These are phyloP conservation scores for Tricholoma bakamatsutake DNA, from an alignment of 768 basidiomycete genomes.

Conservation along the genomic window DNA sequence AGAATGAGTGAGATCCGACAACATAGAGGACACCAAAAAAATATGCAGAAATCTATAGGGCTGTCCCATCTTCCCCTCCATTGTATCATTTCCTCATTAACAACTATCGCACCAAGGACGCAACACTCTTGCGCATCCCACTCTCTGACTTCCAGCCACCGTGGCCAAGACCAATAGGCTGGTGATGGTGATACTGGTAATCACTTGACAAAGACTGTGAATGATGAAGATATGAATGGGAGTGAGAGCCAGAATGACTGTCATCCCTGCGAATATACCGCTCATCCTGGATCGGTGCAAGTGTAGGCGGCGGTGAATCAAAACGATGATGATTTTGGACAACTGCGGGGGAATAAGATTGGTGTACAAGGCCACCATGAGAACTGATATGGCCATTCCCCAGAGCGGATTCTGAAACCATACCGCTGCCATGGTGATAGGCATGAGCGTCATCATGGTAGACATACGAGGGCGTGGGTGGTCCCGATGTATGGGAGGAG, in stretches of 20 bases:
- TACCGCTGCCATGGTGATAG: conserved; percentile 28
- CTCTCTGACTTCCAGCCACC: conserved; percentile 43
- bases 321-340: conserved; percentile 27
- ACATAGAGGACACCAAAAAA: not conserved
- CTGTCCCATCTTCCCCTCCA: not conserved
- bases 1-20: not conserved
- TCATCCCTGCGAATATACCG: conserved; percentile 28
- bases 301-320: conserved; percentile 47
- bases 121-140: conserved; percentile 36
- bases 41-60: not conserved
- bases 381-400: conserved; percentile 27
- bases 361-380: conserved; percentile 16
- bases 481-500: conserved; percentile 36
- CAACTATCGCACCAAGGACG: conserved; percentile 30
- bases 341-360: conserved; percentile 16
- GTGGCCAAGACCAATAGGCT: conserved; percentile 32
- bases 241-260: conserved; percentile 21
- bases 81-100: not conserved
- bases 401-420: conserved; percentile 23
- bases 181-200: conserved; percentile 35
- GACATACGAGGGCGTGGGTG: conserved; percentile 41
- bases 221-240: conserved; percentile 37
- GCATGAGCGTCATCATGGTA: conserved; percentile 40
- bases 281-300: conserved; percentile 51
- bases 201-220: conserved; percentile 31